These are phyloP conservation scores for Euphrasia confusa DNA, from an alignment of 257 asterid species.

Conservation along the genomic window DNA sequence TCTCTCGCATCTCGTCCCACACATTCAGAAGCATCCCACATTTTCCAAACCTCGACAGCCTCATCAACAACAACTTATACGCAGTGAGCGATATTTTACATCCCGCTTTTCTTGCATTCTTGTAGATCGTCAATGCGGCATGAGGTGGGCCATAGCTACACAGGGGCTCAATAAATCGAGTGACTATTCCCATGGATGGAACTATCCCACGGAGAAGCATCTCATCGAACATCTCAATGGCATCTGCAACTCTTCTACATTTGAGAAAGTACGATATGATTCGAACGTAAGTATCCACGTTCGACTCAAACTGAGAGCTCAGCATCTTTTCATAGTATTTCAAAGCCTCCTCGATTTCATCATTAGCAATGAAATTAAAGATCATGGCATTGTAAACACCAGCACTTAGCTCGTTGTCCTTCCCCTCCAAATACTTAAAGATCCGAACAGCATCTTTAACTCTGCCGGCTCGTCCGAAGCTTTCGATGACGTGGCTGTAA, in stretches of 20 bases:
- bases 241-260: slow-evolving; percentile 71
- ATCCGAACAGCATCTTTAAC: slow-evolving; percentile 54
- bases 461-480: slow-evolving; percentile 76
- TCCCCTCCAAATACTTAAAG: slow-evolving; percentile 52
- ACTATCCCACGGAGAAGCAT: slow-evolving; percentile 61
- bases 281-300: slow-evolving; percentile 55
- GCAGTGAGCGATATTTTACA: slow-evolving; percentile 58
- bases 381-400: slow-evolving; percentile 80
- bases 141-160: slow-evolving; percentile 92
- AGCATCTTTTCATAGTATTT: slow-evolving; percentile 50
- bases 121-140: slow-evolving; percentile 78
- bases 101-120: slow-evolving; percentile 70
- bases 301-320: slow-evolving; percentile 42
- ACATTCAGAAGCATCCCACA: slow-evolving; percentile 65
- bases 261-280: slow-evolving; percentile 52
- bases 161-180: slow-evolving; percentile 60
- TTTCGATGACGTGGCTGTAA: slow-evolving; percentile 55
- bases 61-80: slow-evolving; percentile 67
- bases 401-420: slow-evolving; percentile 31
- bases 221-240: slow-evolving; percentile 74
- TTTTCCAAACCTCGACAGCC: slow-evolving; percentile 84
- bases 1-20: slow-evolving; percentile 82
- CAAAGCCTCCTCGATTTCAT: slow-evolving; percentile 54
- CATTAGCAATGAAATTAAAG: slow-evolving; percentile 43
- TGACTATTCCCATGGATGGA: slow-evolving; percentile 62